Conservation (phyloP, 2,329 filamentous ascomycete species). For the Aspergillus fructus region DNA sequence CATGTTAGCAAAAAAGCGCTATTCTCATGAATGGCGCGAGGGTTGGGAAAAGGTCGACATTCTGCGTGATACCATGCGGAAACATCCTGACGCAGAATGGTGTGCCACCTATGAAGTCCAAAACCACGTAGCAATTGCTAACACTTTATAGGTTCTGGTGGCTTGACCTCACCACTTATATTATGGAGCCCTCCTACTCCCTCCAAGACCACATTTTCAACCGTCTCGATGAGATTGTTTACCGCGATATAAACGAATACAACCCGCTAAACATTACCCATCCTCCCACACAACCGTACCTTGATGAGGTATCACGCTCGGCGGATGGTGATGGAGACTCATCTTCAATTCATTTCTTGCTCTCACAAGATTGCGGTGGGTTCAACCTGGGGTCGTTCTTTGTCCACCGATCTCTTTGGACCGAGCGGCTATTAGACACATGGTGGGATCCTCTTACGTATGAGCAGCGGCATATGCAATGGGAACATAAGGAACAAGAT, state of each 20-base stretch:
- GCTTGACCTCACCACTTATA: slow-evolving; percentile 94
- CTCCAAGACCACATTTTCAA: slow-evolving; percentile 90
- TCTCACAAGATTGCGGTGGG: slow-evolving; percentile 90
- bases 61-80: slow-evolving; percentile 80
- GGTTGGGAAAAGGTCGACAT: slow-evolving; percentile 99
- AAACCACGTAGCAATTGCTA: slow-evolving; percentile 4
- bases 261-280: slow-evolving; percentile 94
- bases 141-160: slow-evolving; percentile 82
- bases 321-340: slow-evolving; percentile 72
- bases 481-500: slow-evolving; percentile 99
- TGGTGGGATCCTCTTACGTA: slow-evolving; percentile 99
- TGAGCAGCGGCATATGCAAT: slow-evolving; percentile 98
- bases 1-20: slow-evolving; percentile 98
- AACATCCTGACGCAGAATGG: slow-evolving; percentile 97
- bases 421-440: slow-evolving; percentile 84
- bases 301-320: slow-evolving; percentile 73
- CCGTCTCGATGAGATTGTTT: slow-evolving; percentile 69
- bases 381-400: slow-evolving; percentile 99
- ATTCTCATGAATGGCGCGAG: slow-evolving; percentile 98
- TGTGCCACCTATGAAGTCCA: slow-evolving; percentile 47
- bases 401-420: slow-evolving; percentile 79
- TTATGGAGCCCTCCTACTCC: slow-evolving; percentile 94
- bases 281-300: slow-evolving; percentile 69
- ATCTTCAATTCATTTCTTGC: slow-evolving; percentile 79
- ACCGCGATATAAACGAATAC: slow-evolving; percentile 94